These are phyloP conservation scores for Aschersonia sp. DNA, from an alignment of 2,329 filamentous ascomycete species.

Conservation along the genomic window DNA sequence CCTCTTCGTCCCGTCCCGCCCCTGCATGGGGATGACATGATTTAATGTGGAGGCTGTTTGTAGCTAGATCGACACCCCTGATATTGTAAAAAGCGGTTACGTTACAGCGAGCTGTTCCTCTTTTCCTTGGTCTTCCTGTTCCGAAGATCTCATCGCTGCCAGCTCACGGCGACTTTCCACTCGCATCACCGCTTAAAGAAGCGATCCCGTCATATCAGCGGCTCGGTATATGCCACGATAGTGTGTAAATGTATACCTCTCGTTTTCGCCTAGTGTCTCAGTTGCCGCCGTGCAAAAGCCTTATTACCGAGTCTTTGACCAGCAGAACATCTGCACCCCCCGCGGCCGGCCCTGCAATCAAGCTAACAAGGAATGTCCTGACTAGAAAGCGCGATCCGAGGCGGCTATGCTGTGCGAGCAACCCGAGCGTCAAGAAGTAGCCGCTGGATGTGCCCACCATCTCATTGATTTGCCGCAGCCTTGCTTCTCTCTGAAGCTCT, in stretches of 20 bases:
- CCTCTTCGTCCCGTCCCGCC: neutral
- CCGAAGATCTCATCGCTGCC: no score
- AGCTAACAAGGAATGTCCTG: constrained; percentile 6
- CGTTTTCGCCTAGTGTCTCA: neutral
- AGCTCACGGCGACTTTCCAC: no score
- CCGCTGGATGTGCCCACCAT: constrained; percentile 7
- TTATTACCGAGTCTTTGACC: constrained; percentile 1
- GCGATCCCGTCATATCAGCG: no score
- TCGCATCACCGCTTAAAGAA: no score
- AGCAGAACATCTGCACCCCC: constrained; percentile 4
- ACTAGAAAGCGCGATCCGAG: neutral
- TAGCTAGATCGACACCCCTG: neutral
- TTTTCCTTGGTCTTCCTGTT: neutral
- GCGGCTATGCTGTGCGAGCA: neutral
- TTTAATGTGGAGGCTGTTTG: neutral
- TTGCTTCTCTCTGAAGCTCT: constrained; percentile 1
- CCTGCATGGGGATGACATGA: neutral
- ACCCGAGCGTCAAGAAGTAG: constrained; percentile 4
- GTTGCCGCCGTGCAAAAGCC: neutral
- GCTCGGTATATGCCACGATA: no score
- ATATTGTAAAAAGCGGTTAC: no score
- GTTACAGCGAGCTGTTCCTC: no score
- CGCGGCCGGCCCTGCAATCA: constrained; percentile 6
- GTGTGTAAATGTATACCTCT: no score
- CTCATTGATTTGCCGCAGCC: constrained; percentile 7